These are phyloP conservation scores for Orbilia quercus DNA, from an alignment of 2,329 filamentous ascomycete species.

Conservation along the genomic window DNA sequence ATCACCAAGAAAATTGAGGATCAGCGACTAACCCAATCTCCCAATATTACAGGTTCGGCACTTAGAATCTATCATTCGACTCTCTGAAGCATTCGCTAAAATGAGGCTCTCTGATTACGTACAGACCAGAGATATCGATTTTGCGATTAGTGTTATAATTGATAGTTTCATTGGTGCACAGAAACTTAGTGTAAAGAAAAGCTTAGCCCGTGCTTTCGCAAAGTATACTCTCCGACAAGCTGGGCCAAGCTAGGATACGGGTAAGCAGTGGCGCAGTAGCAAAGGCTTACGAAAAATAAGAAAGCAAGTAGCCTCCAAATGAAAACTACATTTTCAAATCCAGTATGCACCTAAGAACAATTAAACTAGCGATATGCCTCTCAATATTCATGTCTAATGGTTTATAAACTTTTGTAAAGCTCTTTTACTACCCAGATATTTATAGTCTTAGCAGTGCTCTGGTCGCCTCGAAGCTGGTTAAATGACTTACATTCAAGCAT, in stretches of 20 bases:
- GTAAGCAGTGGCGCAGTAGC: background rate
- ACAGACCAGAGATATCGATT: constrained; percentile 88
- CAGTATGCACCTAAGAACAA: no score
- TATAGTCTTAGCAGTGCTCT: background rate
- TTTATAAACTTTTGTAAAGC: constrained; percentile 43
- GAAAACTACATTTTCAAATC: no score
- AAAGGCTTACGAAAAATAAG: no score
- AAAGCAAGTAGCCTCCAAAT: no score
- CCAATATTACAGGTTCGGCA: constrained; percentile 78
- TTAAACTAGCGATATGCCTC: no score
- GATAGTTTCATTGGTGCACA: constrained; percentile 96
- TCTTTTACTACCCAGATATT: constrained; percentile 34
- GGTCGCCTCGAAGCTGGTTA: background rate
- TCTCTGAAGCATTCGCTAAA: constrained; percentile 91
- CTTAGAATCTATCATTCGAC: constrained; percentile 96
- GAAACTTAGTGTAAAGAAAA: constrained; percentile 98
- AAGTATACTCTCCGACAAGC: constrained; percentile 80
- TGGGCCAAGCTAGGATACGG: constrained; percentile 3
- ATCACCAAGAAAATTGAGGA: constrained; percentile 63
- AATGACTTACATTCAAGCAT: constrained; percentile 58
- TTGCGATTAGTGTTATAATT: constrained; percentile 94
- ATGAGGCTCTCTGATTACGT: constrained; percentile 99
- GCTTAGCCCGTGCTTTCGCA: constrained; percentile 89
- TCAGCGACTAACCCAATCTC: constrained; percentile 15
- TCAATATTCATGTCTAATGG: background rate